Evolutionary conservation across 2,329 filamentous ascomycete species (phyloP).

Genomic region (Aspergillus amoenus): DNA sequence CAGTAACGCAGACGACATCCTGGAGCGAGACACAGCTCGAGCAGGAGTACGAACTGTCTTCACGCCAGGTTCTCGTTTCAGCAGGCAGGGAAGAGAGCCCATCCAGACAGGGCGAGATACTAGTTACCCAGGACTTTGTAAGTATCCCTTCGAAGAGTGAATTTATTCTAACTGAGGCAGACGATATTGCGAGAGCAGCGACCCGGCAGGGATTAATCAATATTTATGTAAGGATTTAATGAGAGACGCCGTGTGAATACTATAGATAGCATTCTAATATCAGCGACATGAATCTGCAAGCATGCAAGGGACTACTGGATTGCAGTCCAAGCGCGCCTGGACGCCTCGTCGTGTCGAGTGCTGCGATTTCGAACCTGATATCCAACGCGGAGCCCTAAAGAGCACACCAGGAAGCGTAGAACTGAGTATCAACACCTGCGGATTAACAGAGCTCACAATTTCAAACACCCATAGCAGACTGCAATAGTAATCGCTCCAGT

Average conservation of each 20-base stretch:
- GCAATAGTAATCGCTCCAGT: background rate
- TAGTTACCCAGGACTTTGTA: constrained; percentile 17
- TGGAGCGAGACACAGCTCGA: constrained; percentile 7
- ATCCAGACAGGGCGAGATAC: constrained; percentile 11
- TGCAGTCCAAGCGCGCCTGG: no score
- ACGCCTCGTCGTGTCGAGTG: background rate
- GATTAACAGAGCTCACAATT: background rate
- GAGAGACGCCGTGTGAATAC: no score
- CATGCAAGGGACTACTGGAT: background rate
- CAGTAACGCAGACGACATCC: background rate
- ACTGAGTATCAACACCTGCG: no score
- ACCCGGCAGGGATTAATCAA: background rate
- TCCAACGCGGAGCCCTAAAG: no score
- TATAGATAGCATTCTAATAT: background rate
- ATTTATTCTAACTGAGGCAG: background rate
- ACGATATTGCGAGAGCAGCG: background rate
- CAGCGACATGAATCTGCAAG: background rate
- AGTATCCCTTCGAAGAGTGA: background rate
- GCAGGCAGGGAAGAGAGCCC: background rate
- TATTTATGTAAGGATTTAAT: background rate
- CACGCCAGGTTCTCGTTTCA: constrained; percentile 2
- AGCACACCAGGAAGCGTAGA: no score
- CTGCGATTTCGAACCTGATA: background rate
- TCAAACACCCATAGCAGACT: background rate
- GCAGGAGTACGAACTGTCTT: background rate